Conservation (phyloP, 1,139 yeast species). For the Blastobotrys serpentis region DNA sequence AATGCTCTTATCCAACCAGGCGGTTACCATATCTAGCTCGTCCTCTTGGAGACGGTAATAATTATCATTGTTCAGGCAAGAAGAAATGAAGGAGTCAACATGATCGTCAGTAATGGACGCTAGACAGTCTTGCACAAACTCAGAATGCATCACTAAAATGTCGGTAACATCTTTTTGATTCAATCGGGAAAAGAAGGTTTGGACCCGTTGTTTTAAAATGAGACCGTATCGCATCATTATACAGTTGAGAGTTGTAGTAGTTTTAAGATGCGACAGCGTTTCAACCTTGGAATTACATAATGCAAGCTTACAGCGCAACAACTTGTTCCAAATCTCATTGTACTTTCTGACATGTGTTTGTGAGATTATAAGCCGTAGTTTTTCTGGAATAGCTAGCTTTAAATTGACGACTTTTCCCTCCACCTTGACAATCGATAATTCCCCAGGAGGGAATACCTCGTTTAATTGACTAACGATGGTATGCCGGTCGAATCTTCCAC, state of each 20-base stretch:
- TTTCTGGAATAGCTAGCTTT: neutral
- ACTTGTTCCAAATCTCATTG: conserved; percentile 6
- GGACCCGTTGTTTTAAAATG: neutral
- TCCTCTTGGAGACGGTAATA: no score
- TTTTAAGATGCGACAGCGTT: neutral
- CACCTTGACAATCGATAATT: neutral
- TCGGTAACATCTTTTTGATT: neutral
- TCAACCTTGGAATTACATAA: neutral
- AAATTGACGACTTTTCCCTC: neutral
- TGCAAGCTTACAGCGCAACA: conserved; percentile 1
- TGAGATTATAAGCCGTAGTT: conserved; percentile 5
- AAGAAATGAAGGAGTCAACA: neutral
- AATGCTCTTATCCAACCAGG: neutral
- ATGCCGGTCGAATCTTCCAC: conserved; percentile 15
- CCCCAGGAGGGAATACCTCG: conserved; percentile 10
- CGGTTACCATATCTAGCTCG: neutral
- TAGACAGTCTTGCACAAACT: neutral
- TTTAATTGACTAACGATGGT: conserved; percentile 16
- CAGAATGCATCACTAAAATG: neutral
- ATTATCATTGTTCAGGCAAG: neutral
- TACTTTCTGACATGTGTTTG: conserved; percentile 3
- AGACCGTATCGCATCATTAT: neutral
- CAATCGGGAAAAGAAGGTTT: neutral
- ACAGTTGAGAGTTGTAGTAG: conserved; percentile 3
- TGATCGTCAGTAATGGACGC: neutral